phyloP scores from a whole-genome alignment of 2,329 filamentous ascomycete genomes.

The Aspergillus viridinutans region DNA sequence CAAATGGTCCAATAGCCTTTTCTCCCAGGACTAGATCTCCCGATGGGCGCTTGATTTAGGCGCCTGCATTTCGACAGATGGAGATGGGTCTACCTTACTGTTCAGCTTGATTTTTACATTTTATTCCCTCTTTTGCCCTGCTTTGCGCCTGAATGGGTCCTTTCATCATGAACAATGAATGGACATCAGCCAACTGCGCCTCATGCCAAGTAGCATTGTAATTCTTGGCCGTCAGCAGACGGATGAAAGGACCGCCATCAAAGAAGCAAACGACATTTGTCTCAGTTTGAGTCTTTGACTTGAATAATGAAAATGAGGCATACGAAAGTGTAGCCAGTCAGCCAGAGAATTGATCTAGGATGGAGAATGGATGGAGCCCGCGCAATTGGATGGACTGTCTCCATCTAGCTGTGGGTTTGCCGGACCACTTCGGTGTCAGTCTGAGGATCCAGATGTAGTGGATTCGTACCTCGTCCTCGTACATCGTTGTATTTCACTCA shows the following conservation, averaged over 20 bases:
- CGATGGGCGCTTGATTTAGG: not conserved
- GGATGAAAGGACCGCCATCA: not conserved
- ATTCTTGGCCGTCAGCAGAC: not conserved
- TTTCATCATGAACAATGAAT: not conserved
- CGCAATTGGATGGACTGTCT: slow-evolving; percentile 8
- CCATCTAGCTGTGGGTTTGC: not conserved
- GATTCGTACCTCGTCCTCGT: too few species aligned
- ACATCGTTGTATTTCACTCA: not conserved
- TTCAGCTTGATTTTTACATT: not conserved
- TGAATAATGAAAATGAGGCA: not conserved
- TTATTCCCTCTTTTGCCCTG: too few species aligned
- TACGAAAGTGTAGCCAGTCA: not conserved
- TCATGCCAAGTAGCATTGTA: not conserved
- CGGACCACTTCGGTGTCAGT: not conserved
- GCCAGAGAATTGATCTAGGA: slow-evolving; percentile 1
- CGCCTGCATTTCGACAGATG: not conserved
- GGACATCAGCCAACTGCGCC: too few species aligned
- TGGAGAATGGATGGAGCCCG: slow-evolving; percentile 9
- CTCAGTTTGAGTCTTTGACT: not conserved
- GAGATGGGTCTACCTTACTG: not conserved
- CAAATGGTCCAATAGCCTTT: not conserved
- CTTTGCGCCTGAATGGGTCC: not conserved
- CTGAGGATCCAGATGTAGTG: not conserved
- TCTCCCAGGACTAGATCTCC: not conserved
- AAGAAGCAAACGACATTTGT: not conserved